These are phyloP conservation scores for Rhizopogon vinicolor DNA, from an alignment of 768 basidiomycete genomes.

Conservation along the genomic window DNA sequence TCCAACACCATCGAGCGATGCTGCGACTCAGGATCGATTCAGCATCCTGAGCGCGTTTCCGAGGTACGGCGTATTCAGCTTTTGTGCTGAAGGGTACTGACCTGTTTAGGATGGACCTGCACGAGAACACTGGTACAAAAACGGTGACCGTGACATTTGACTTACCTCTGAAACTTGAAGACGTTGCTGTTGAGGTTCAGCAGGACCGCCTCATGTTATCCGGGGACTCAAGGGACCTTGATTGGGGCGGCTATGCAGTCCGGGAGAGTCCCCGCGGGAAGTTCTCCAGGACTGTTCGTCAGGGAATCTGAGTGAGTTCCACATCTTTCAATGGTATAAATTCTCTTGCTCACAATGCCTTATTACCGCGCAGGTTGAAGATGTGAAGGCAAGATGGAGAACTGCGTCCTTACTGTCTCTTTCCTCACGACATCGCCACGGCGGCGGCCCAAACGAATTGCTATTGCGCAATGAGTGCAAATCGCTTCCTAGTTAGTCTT, in stretches of 20 bases:
- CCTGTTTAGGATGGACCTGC: slow-evolving; percentile 46
- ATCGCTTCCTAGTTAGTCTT: not conserved
- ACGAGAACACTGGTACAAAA: slow-evolving; percentile 44
- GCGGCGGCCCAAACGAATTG: slow-evolving; percentile 19
- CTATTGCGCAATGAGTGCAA: not conserved
- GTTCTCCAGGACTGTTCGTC: too few relatives aligned
- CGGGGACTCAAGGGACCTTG: slow-evolving; percentile 38
- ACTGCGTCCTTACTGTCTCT: slow-evolving; percentile 36
- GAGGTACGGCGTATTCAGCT: slow-evolving; percentile 13
- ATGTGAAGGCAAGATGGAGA: too few relatives aligned
- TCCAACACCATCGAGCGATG: slow-evolving; percentile 1
- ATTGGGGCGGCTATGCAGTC: slow-evolving; percentile 31
- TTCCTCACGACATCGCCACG: slow-evolving; percentile 45
- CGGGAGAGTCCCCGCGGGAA: slow-evolving; percentile 29
- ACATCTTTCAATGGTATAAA: too few relatives aligned
- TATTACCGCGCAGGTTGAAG: too few relatives aligned
- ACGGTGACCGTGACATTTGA: slow-evolving; percentile 51
- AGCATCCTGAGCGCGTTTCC: slow-evolving; percentile 10
- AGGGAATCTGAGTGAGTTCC: too few relatives aligned
- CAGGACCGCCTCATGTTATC: slow-evolving; percentile 45
- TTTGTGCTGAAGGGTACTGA: not conserved
- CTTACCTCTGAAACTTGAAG: slow-evolving; percentile 47
- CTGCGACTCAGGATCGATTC: slow-evolving; percentile 5
- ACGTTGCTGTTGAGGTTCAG: slow-evolving; percentile 47
- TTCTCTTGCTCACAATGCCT: too few relatives aligned